Conservation (phyloP, 257 asterid species). For the Leonotis leonurus region DNA sequence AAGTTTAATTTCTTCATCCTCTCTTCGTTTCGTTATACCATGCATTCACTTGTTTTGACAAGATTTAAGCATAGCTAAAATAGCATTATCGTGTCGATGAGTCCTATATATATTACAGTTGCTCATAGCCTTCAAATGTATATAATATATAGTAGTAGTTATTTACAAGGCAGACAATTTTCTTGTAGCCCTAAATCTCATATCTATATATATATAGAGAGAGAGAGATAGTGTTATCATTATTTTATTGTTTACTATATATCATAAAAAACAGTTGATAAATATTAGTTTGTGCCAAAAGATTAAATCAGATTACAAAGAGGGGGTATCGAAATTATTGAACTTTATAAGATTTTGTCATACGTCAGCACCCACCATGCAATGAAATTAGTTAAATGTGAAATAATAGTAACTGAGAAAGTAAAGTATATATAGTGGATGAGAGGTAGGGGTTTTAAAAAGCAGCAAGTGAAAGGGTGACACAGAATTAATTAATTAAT, state of each 20-base stretch:
- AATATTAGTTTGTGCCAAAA: neutral
- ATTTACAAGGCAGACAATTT: neutral
- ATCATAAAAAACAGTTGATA: neutral
- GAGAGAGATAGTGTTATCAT: neutral
- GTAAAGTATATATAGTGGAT: slow-evolving; percentile 11
- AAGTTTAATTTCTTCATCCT: neutral
- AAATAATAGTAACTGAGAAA: neutral
- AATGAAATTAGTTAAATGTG: neutral
- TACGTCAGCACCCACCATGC: neutral
- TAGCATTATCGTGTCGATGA: slow-evolving; percentile 5
- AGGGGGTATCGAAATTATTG: neutral
- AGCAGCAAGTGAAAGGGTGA: slow-evolving; percentile 45
- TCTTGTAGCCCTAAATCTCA: neutral
- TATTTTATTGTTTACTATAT: neutral
- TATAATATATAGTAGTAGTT: neutral
- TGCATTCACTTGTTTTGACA: neutral
- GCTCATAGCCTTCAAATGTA: neutral
- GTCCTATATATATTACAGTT: slow-evolving; percentile 9
- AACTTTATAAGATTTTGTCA: neutral
- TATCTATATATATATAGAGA: neutral
- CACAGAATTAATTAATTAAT: slow-evolving; percentile 30
- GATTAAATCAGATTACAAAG: neutral
- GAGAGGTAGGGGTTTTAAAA: neutral
- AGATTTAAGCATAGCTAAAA: neutral
- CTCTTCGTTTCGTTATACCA: neutral